Evolutionary conservation across 495 filamentous ascomycete genomes (phyloP).

Genomic region (Aspergillus ostianus): DNA sequence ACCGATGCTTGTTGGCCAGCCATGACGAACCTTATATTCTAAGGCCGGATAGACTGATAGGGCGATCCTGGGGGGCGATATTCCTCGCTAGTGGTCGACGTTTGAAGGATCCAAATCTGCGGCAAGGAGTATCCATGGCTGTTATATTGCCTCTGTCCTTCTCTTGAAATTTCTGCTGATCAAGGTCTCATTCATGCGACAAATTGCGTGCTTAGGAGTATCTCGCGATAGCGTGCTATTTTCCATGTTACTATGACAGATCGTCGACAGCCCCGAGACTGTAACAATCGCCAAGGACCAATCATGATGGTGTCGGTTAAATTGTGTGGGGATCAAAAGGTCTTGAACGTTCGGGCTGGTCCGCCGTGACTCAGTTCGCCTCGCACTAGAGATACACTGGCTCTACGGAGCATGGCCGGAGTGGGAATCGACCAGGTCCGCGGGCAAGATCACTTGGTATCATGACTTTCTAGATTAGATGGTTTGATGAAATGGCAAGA

Average conservation of each 20-base stretch:
- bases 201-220: constrained; percentile 10
- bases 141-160: not conserved
- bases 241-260: not conserved
- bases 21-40: not conserved
- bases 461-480: too few species aligned
- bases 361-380: not conserved
- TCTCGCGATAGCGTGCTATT: constrained; percentile 5
- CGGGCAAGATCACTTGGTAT: too few species aligned
- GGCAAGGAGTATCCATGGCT: not conserved
- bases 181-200: constrained; percentile 4
- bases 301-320: not conserved
- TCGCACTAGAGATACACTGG: not conserved
- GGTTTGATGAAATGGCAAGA: too few species aligned
- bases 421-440: too few species aligned
- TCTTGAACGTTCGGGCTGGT: constrained; percentile 1
- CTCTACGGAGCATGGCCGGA: too few species aligned
- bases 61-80: too few species aligned
- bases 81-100: not conserved
- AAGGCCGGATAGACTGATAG: not conserved
- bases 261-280: constrained; percentile 3
- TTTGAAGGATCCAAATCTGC: not conserved
- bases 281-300: not conserved
- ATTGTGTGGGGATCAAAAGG: not conserved
- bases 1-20: constrained; percentile 17
- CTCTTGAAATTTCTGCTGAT: not conserved